Evolutionary conservation across 1,284 basidiomycete species (phyloP), one percentile per base, ranked within the genome.

Genomic region (Heterobasidion parviporum): DNA sequence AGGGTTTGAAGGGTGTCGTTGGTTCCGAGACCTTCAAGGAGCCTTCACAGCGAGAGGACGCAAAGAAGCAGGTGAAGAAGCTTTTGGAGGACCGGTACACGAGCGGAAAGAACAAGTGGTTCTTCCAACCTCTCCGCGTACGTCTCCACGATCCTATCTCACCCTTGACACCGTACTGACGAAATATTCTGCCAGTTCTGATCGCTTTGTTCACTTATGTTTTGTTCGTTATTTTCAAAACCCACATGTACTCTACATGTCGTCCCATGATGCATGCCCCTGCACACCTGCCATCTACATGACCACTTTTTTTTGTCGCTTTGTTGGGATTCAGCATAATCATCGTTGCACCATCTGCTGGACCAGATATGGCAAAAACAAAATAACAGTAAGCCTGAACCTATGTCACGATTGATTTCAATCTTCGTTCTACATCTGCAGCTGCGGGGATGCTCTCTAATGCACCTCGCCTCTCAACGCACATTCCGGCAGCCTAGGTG

Each of bases 41-140:
- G 80, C 89, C 89, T 50, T 81, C 92, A 66, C 90, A 94, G 72
- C 85, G 94, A 65, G 90, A 93, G 75, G 86, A 95, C 65, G 82
- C 93, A 58, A 97, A 96, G 81, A 98, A 98, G 83, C 86, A 79
- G 65, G 85, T 97, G 74, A 97, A 96, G 84, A 96, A 96, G 78
- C 72, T 91, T 70, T 76, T 98, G 59, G 94, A 97, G 84, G 93
- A 97, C 69, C 80, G 92, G 60, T 96, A 97, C 83, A 79, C 80
- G 57, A 76, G 79, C 58, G 94, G 94, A 60, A 93, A 94, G 82
- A 96, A 95, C 85, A 87, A 87, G 74, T 96, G 94, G 94, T 96
- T 94, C 82, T 92, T 93, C 83, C 81, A 84, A 62, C 68, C 84
- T 58, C 82, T 92, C 59, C 81, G 85, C 66, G 89, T 91, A 71